Evolutionary conservation across 371 early-diverging fungal species (phyloP).

Genomic region (Lichtheimia hyalospora): DNA sequence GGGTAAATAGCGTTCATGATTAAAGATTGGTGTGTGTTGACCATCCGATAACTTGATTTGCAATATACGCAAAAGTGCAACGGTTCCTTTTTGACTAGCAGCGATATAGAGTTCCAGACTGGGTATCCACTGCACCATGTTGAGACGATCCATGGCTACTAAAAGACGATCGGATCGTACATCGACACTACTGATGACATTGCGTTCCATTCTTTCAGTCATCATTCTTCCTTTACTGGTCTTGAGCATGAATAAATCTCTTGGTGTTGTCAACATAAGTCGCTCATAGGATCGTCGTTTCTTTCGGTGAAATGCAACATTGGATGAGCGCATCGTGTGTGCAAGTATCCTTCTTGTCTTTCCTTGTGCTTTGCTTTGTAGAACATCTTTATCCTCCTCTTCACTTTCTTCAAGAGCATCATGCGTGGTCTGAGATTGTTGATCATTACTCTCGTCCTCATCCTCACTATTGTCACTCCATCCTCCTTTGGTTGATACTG

Average conservation of each 20-base stretch:
- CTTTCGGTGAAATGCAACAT: not conserved
- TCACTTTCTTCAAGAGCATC: constrained; percentile 1
- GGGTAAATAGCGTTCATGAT: constrained; percentile 41
- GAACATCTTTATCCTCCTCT: not conserved
- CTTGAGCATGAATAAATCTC: constrained; percentile 26
- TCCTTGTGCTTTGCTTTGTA: too few relatives aligned
- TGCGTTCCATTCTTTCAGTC: constrained; percentile 24
- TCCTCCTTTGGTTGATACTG: constrained; percentile 3
- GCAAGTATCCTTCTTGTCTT: not conserved
- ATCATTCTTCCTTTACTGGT: constrained; percentile 23
- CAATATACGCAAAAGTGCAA: constrained; percentile 37
- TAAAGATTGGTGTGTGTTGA: constrained; percentile 33
- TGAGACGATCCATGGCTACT: constrained; percentile 31
- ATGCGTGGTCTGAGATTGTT: not conserved
- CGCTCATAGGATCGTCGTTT: constrained; percentile 14
- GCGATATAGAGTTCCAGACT: constrained; percentile 38
- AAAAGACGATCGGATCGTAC: constrained; percentile 35
- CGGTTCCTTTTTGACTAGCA: constrained; percentile 49
- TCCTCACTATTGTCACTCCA: constrained; percentile 8
- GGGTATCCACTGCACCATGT: constrained; percentile 48
- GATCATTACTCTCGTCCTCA: not conserved
- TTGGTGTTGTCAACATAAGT: constrained; percentile 35
- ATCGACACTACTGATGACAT: constrained; percentile 35
- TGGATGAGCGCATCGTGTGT: not conserved
- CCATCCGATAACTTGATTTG: constrained; percentile 33